These are phyloP conservation scores for Boletus pseudopeckii DNA, from an alignment of 768 basidiomycete genomes.

Conservation along the genomic window DNA sequence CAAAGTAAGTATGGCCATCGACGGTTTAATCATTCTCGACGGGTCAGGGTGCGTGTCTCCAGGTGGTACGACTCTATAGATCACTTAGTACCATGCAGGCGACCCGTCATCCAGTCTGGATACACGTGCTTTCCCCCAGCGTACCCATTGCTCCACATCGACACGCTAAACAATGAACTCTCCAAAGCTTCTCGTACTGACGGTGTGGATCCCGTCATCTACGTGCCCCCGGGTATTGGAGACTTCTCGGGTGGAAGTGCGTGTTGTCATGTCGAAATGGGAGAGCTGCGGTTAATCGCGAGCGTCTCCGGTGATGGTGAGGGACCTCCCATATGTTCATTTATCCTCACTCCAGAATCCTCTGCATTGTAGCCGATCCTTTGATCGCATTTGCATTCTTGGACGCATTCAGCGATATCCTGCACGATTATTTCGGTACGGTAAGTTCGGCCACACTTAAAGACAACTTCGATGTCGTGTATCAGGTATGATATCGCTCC, in stretches of 20 bases:
- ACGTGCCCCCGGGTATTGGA: conserved; percentile 47
- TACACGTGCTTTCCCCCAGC: conserved; percentile 75
- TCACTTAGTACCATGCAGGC: conserved; percentile 35
- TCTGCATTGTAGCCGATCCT: conserved; percentile 65
- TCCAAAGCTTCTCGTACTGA: conserved; percentile 49
- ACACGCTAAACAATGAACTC: conserved; percentile 74
- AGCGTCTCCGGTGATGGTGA: conserved; percentile 83
- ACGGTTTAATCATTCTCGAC: conserved; percentile 80
- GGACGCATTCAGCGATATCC: conserved; percentile 77
- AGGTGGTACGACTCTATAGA: not conserved
- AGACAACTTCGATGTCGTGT: conserved; percentile 94
- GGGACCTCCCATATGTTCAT: not conserved
- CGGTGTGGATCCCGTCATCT: conserved; percentile 73
- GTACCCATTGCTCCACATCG: conserved; percentile 83
- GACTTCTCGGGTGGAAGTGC: conserved; percentile 52
- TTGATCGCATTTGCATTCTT: conserved; percentile 87
- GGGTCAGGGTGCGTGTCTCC: conserved; percentile 55
- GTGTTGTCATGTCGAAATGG: conserved; percentile 77
- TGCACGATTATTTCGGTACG: conserved; percentile 86
- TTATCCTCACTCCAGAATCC: not conserved
- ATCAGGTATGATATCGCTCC: conserved; percentile 58
- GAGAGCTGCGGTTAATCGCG: conserved; percentile 73
- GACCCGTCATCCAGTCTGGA: conserved; percentile 86
- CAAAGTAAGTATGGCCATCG: conserved; percentile 57
- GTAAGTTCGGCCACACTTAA: conserved; percentile 75